Evolutionary conservation across 129 eudicot genomes (phyloP).

Genomic region (Chrysanthemum makinoi): DNA sequence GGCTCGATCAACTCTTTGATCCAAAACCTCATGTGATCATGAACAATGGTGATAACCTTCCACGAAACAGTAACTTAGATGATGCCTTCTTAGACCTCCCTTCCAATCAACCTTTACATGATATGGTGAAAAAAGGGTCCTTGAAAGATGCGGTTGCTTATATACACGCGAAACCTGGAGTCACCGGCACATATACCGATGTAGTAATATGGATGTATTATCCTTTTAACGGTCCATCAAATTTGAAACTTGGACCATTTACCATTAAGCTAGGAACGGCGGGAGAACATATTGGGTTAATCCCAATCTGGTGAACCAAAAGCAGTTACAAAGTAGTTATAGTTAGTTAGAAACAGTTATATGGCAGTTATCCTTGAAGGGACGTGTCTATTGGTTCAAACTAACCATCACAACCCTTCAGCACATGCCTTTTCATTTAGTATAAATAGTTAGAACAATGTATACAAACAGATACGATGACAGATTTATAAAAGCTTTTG

Average conservation of each 20-base stretch:
- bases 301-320: too few relatives aligned
- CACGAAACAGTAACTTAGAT: conserved; percentile 22
- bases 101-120: neutral
- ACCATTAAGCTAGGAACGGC: conserved; percentile 24
- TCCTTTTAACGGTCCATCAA: conserved; percentile 46
- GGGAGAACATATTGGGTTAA: conserved; percentile 55
- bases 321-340: too few relatives aligned
- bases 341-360: too few relatives aligned
- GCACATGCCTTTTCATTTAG: too few relatives aligned
- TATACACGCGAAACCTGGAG: conserved; percentile 33
- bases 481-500: too few relatives aligned
- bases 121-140: conserved; percentile 28
- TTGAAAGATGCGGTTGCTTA: conserved; percentile 23
- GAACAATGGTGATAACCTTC: conserved; percentile 32
- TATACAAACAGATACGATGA: too few relatives aligned
- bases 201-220: conserved; percentile 46
- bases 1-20: conserved; percentile 26
- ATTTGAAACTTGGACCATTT: conserved; percentile 32
- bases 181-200: conserved; percentile 32
- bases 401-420: too few relatives aligned
- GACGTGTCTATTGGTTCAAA: too few relatives aligned
- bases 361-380: too few relatives aligned
- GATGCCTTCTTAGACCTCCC: conserved; percentile 47
- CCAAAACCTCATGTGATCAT: conserved; percentile 6
- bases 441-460: too few relatives aligned